phyloP scores from a whole-genome alignment of 2,329 filamentous ascomycete species.

The Elsinoe arachidis region DNA sequence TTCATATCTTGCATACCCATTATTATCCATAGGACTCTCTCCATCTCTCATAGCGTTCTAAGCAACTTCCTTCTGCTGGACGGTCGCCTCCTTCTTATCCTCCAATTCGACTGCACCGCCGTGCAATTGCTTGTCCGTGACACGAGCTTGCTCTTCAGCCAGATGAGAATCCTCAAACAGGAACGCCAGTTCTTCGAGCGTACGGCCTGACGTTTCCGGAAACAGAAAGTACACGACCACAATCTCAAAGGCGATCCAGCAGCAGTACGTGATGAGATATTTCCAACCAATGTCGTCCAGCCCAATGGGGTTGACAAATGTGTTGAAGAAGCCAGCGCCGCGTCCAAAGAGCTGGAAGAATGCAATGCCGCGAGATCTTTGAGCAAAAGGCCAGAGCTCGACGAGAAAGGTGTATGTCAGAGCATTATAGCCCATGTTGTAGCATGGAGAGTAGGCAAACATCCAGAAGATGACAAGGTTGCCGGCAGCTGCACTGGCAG shows the following conservation, averaged over 20 bases:
- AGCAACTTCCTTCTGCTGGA: slow-evolving; percentile 1
- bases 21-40: neutral
- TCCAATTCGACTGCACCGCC: neutral
- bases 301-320: slow-evolving; percentile 33
- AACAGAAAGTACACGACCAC: slow-evolving; percentile 26
- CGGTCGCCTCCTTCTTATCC: neutral
- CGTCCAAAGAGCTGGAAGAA: neutral
- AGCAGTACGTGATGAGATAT: slow-evolving; percentile 27
- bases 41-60: neutral
- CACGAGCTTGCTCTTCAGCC: neutral
- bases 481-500: slow-evolving; percentile 22
- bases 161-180: slow-evolving; percentile 29
- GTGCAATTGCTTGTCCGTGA: slow-evolving; percentile 7
- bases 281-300: slow-evolving; percentile 25
- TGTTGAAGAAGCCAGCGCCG: slow-evolving; percentile 24
- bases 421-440: slow-evolving; percentile 29
- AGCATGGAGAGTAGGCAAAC: slow-evolving; percentile 31
- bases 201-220: slow-evolving; percentile 22
- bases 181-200: slow-evolving; percentile 38
- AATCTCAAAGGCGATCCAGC: slow-evolving; percentile 23
- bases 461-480: slow-evolving; percentile 32
- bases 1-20: too few species aligned
- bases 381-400: slow-evolving; percentile 22
- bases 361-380: slow-evolving; percentile 17
- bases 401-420: slow-evolving; percentile 22